Evolutionary conservation across 345 rosid species (phyloP).

Genomic region (Eucalyptus cladocalyx): DNA sequence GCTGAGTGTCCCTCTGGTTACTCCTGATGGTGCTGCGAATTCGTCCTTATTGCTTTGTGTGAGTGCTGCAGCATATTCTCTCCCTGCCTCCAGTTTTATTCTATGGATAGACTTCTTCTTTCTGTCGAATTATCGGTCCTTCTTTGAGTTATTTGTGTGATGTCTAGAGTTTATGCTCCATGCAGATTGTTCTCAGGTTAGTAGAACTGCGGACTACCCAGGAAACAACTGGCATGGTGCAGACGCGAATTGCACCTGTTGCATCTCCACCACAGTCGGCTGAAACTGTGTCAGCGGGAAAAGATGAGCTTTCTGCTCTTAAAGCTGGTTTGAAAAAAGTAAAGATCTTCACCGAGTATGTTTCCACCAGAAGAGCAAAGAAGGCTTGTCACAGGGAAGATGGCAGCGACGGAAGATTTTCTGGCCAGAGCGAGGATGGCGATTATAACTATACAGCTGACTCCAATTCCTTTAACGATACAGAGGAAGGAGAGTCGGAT

Average conservation of each 20-base stretch:
- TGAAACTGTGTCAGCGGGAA: slow-evolving; percentile 33
- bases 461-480: slow-evolving; percentile 61
- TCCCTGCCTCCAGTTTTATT: neutral
- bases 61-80: slow-evolving; percentile 6
- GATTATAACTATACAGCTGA: slow-evolving; percentile 57
- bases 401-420: slow-evolving; percentile 47
- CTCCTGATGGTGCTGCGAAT: slow-evolving; percentile 22
- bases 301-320: slow-evolving; percentile 67
- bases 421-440: slow-evolving; percentile 51
- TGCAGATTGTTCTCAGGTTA: slow-evolving; percentile 61
- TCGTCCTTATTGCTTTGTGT: slow-evolving; percentile 43
- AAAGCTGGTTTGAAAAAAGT: slow-evolving; percentile 87
- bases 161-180: neutral
- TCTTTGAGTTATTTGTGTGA: neutral
- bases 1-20: slow-evolving; percentile 33
- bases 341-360: slow-evolving; percentile 60
- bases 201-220: slow-evolving; percentile 49
- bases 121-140: neutral
- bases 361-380: slow-evolving; percentile 49
- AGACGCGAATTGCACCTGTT: slow-evolving; percentile 44
- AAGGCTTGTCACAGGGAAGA: slow-evolving; percentile 58
- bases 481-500: slow-evolving; percentile 61
- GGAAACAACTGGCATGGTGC: slow-evolving; percentile 31
- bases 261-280: slow-evolving; percentile 38
- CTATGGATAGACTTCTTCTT: neutral